Conservation (phyloP, 202 grass and related monocot species). For the Panicum hallii region DNA sequence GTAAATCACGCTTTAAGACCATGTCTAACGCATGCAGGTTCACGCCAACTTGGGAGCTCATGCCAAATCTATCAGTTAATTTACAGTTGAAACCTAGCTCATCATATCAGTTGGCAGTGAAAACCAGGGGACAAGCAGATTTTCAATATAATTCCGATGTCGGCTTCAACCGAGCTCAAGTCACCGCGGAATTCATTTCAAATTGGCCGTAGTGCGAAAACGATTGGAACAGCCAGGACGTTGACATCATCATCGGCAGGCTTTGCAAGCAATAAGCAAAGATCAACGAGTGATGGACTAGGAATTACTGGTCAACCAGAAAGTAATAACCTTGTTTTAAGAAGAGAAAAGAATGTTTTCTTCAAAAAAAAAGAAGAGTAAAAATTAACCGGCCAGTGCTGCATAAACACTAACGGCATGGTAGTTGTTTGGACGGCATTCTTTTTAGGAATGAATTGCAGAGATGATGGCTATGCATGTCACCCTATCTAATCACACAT, state of each 20-base stretch:
- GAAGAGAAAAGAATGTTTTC: background rate
- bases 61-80: background rate
- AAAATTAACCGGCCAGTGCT: slow-evolving; percentile 9
- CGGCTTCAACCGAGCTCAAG: slow-evolving; percentile 44
- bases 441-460: slow-evolving; percentile 13
- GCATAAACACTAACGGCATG: background rate
- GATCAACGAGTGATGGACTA: background rate
- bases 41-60: slow-evolving; percentile 3
- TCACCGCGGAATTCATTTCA: slow-evolving; percentile 38
- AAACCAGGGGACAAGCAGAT: slow-evolving; percentile 13
- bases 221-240: slow-evolving; percentile 39
- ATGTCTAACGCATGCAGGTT: background rate
- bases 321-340: background rate
- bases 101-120: slow-evolving; percentile 14
- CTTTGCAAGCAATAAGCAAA: slow-evolving; percentile 23
- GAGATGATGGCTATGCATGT: background rate
- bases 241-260: slow-evolving; percentile 22
- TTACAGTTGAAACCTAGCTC: slow-evolving; percentile 15
- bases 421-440: slow-evolving; percentile 68
- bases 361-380: background rate
- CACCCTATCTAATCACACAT: slow-evolving; percentile 25
- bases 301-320: slow-evolving; percentile 19
- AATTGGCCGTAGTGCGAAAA: too few species aligned
- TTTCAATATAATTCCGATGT: slow-evolving; percentile 22
- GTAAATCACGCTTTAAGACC: slow-evolving; percentile 6